These are phyloP conservation scores for Tubosaeta sp. DNA, from an alignment of 768 basidiomycete genomes.

Conservation along the genomic window DNA sequence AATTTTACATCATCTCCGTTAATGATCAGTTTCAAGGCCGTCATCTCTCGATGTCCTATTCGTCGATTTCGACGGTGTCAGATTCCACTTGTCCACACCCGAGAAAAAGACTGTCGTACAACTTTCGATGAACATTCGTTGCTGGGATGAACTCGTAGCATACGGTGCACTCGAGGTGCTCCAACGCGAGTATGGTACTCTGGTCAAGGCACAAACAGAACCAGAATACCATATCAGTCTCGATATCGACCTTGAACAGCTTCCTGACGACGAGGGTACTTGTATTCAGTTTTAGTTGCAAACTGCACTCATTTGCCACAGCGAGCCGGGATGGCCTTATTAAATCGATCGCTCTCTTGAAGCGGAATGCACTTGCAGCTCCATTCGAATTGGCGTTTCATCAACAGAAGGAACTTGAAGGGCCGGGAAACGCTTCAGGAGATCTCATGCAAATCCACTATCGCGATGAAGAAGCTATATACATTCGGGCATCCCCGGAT, in stretches of 20 bases:
- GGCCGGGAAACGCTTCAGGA: conserved; percentile 59
- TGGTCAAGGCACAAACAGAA: conserved; percentile 67
- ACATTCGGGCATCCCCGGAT: conserved; percentile 88
- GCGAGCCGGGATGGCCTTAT: conserved; percentile 79
- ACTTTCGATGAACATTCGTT: conserved; percentile 95
- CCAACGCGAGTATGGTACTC: conserved; percentile 74
- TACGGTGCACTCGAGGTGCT: conserved; percentile 84
- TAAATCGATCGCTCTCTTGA: conserved; percentile 76
- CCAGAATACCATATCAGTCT: conserved; percentile 87
- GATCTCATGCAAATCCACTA: conserved; percentile 93
- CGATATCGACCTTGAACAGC: conserved; percentile 80
- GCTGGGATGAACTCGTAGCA: conserved; percentile 89
- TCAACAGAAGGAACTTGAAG: conserved; percentile 79
- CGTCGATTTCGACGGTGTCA: conserved; percentile 96
- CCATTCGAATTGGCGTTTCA: conserved; percentile 89
- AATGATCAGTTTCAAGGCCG: conserved; percentile 52
- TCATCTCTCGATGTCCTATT: conserved; percentile 91
- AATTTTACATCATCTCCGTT: neutral
- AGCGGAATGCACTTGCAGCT: conserved; percentile 90
- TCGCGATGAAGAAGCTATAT: conserved; percentile 96
- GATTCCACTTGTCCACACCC: conserved; percentile 89
- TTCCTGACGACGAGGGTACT: conserved; percentile 75
- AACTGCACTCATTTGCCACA: conserved; percentile 30
- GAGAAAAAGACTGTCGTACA: conserved; percentile 76
- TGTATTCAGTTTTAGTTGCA: conserved; percentile 15